Conservation (phyloP, 768 basidiomycete species). For the Cystofilobasidium capitatum region DNA sequence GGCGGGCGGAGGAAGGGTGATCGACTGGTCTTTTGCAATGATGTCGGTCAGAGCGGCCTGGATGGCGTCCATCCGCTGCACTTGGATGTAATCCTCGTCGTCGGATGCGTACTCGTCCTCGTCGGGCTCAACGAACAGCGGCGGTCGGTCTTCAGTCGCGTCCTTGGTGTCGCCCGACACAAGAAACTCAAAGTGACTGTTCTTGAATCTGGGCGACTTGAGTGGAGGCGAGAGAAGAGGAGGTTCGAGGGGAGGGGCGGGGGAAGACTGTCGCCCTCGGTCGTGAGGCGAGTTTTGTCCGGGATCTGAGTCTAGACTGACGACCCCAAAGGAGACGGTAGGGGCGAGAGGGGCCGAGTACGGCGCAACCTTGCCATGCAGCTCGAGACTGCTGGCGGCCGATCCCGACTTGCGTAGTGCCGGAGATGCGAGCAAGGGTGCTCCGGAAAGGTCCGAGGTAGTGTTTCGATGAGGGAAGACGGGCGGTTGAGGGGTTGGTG, state of each 20-base stretch:
- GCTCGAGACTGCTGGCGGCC: neutral
- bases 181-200: constrained; percentile 36
- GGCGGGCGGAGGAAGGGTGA: neutral
- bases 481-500: neutral
- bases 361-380: neutral
- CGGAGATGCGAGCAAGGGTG: neutral
- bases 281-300: neutral
- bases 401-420: neutral
- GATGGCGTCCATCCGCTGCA: constrained; percentile 86
- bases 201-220: neutral
- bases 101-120: constrained; percentile 13
- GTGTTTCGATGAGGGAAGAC: constrained; percentile 16
- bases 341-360: neutral
- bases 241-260: neutral
- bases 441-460: neutral
- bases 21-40: constrained; percentile 54
- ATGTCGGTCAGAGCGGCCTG: constrained; percentile 93
- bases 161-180: constrained; percentile 42
- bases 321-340: neutral
- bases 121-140: constrained; percentile 41
- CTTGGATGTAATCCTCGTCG: constrained; percentile 53
- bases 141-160: constrained; percentile 31
- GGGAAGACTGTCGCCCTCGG: neutral
- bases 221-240: neutral
- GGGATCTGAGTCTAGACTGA: neutral